Conservation (phyloP, 78 protist species). For the Paulinella micropora region DNA sequence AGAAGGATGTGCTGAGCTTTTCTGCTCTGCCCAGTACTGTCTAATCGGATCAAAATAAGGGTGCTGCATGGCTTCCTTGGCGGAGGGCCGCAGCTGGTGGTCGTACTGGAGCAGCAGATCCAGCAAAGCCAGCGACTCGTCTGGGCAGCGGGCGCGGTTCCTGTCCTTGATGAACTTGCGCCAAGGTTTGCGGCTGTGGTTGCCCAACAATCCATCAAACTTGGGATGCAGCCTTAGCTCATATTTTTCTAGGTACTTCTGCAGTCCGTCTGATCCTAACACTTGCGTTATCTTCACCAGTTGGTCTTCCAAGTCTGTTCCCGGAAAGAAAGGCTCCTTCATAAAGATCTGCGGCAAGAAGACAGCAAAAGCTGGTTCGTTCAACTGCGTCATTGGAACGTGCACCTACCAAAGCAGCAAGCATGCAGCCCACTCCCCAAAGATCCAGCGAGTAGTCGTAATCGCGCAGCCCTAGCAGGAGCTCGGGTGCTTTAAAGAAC, state of each 20-base stretch:
- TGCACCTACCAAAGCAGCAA: conserved; percentile 90
- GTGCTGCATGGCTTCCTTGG: conserved; percentile 22
- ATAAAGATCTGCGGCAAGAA: too few relatives aligned
- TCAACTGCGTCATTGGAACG: too few relatives aligned
- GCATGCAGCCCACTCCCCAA: conserved; percentile 95
- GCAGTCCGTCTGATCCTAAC: conserved; percentile 87
- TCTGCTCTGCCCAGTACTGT: too few relatives aligned
- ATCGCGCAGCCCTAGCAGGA: conserved; percentile 72
- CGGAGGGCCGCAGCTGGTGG: conserved; percentile 17
- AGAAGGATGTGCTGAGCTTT: too few relatives aligned
- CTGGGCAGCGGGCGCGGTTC: conserved; percentile 52
- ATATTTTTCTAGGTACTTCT: conserved; percentile 63
- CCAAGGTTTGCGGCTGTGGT: background rate
- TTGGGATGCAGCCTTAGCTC: conserved; percentile 57
- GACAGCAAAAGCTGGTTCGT: too few relatives aligned
- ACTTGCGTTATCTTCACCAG: conserved; percentile 88
- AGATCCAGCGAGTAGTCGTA: conserved; percentile 95
- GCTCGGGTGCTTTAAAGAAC: conserved; percentile 93
- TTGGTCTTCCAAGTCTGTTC: conserved; percentile 95
- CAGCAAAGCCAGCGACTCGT: conserved; percentile 89
- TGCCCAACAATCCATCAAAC: background rate
- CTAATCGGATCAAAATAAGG: conserved; percentile 14
- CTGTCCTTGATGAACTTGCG: background rate
- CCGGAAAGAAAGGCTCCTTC: conserved; percentile 96
- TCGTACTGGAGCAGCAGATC: conserved; percentile 66